phyloP scores from a whole-genome alignment of 306 rosid genomes.

The Dalbergia cultrata region DNA sequence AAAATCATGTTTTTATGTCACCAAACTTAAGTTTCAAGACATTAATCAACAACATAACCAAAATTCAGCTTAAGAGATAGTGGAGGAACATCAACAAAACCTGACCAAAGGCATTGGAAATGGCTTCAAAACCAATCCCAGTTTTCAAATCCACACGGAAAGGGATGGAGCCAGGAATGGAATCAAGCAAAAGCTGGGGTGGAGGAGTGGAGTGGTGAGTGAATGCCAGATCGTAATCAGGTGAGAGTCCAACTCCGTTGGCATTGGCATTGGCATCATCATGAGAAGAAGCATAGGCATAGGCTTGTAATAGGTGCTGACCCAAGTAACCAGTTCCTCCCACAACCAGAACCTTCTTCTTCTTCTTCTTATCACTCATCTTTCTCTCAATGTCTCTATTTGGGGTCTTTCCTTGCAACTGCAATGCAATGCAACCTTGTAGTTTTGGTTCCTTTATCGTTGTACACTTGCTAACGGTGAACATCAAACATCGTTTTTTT shows the following conservation, averaged over 20 bases:
- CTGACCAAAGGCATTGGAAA: conserved; percentile 73
- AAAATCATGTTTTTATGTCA: conserved; percentile 34
- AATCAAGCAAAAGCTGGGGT: conserved; percentile 60
- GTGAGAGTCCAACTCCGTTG: conserved; percentile 34
- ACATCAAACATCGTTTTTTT: not conserved
- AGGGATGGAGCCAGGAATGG: conserved; percentile 60
- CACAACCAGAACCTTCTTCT: conserved; percentile 75
- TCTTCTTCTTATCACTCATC: conserved; percentile 54
- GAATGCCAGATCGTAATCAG: conserved; percentile 66
- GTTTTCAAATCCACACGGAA: conserved; percentile 82
- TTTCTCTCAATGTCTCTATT: not conserved
- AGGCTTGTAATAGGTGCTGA: conserved; percentile 80
- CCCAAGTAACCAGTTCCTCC: conserved; percentile 98
- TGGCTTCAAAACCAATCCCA: conserved; percentile 77
- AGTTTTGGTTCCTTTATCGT: not conserved
- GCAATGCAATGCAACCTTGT: not conserved
- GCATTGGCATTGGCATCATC: not conserved
- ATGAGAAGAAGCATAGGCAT: conserved; percentile 27
- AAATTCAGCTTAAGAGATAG: conserved; percentile 8
- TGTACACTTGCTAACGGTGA: not conserved
- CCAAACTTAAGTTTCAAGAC: conserved; percentile 12
- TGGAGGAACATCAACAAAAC: conserved; percentile 48
- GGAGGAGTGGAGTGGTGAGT: conserved; percentile 70
- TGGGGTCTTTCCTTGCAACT: not conserved
- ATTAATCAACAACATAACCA: not conserved